These are phyloP conservation scores for Diaporthe ilicicola DNA, from an alignment of 2,329 filamentous ascomycete genomes.

Conservation along the genomic window DNA sequence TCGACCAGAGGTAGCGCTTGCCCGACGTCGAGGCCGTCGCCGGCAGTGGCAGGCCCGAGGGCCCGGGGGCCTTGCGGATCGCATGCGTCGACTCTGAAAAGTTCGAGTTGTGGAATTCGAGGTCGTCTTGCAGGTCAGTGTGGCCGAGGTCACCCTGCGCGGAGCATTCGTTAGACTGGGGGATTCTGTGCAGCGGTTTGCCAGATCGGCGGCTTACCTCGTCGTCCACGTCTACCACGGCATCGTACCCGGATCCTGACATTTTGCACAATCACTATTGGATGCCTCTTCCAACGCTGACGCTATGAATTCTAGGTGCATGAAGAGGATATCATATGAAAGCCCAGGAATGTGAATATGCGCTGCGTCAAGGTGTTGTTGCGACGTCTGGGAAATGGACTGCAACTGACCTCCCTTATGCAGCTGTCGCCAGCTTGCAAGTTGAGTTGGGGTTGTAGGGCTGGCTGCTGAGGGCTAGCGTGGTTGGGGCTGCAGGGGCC, in stretches of 20 bases:
- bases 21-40: constrained; percentile 45
- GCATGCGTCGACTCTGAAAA: constrained; percentile 70
- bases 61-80: constrained; percentile 58
- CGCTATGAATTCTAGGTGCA: background rate
- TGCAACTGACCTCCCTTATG: constrained; percentile 14
- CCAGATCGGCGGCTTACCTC: constrained; percentile 67
- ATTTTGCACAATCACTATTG: constrained; percentile 51
- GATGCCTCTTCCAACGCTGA: background rate
- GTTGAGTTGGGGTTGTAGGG: no score
- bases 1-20: constrained; percentile 91
- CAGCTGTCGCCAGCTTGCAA: constrained; percentile 26
- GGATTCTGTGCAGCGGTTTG: background rate
- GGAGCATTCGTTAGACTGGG: constrained; percentile 33
- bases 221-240: constrained; percentile 96
- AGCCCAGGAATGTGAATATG: background rate
- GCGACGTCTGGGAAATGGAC: constrained; percentile 31
- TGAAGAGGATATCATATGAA: background rate
- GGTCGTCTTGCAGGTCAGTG: constrained; percentile 97
- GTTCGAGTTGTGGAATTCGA: constrained; percentile 96
- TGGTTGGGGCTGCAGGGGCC: no score
- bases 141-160: constrained; percentile 92
- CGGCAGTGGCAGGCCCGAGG: constrained; percentile 61
- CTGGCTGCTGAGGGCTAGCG: no score
- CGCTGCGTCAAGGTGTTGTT: constrained; percentile 37
- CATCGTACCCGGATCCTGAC: constrained; percentile 92